Percentiles rank a stretch among this genome's conserved stretches.
Conservation (phyloP, 2,329 filamentous ascomycete species). For the Endothia cerciana region DNA sequence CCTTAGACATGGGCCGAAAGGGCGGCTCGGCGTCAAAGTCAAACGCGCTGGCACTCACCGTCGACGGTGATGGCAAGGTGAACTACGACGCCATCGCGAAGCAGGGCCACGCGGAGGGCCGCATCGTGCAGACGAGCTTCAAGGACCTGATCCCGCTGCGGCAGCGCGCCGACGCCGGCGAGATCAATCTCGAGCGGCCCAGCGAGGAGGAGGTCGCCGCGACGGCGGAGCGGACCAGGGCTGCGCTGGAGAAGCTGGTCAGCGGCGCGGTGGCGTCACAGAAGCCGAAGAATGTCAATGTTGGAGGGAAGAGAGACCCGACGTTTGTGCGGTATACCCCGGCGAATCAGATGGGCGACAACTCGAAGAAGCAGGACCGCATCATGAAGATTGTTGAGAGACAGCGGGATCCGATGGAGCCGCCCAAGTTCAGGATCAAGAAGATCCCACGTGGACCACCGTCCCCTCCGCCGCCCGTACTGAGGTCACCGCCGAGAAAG, state of each 20-base stretch:
- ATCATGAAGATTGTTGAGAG: slow-evolving; percentile 99
- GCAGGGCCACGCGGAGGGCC: slow-evolving; percentile 80
- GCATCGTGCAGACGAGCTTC: slow-evolving; percentile 93
- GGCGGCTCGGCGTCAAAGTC: slow-evolving; percentile 62
- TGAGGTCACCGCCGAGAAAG: slow-evolving; percentile 94
- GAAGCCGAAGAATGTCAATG: slow-evolving; percentile 93
- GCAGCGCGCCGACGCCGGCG: slow-evolving; percentile 89
- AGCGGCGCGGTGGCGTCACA: slow-evolving; percentile 86
- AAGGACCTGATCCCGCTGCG: slow-evolving; percentile 94
- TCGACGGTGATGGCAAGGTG: slow-evolving; percentile 88
- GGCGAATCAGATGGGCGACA: slow-evolving; percentile 92
- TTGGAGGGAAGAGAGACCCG: slow-evolving; percentile 77
- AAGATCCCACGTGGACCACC: slow-evolving; percentile 94
- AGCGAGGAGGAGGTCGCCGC: slow-evolving; percentile 81
- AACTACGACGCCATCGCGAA: slow-evolving; percentile 95
- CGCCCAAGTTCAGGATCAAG: slow-evolving; percentile 98
- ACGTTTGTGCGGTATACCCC: slow-evolving; percentile 97
- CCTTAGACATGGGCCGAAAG: slow-evolving; percentile 91
- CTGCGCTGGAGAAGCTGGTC: slow-evolving; percentile 80
- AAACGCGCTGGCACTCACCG: slow-evolving; percentile 90
- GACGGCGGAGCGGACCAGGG: slow-evolving; percentile 86
- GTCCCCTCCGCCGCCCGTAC: slow-evolving; percentile 87
- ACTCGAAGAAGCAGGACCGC: slow-evolving; percentile 85
- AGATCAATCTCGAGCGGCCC: slow-evolving; percentile 84
- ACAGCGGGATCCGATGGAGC: slow-evolving; percentile 93